Evolutionary conservation across 495 filamentous ascomycete species (phyloP).

Genomic region (Cercophora scortea): DNA sequence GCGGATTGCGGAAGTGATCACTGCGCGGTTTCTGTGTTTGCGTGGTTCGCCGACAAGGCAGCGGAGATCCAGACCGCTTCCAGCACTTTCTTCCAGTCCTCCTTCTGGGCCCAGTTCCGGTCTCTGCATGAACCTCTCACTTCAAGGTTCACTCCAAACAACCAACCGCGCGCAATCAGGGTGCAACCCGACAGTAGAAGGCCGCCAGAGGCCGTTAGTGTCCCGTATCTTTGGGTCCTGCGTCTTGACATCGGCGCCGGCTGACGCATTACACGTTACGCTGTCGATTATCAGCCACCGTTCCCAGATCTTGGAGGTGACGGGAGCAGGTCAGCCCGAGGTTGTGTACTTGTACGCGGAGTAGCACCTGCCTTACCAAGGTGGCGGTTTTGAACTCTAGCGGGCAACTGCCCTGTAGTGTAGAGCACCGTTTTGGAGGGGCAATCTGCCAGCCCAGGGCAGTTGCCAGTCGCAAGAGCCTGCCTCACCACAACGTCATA

Average conservation of each 20-base stretch:
- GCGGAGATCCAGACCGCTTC: not conserved
- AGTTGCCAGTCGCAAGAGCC: not conserved
- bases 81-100: not conserved
- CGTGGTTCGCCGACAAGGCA: not conserved
- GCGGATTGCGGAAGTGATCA: not conserved
- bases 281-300: too few species aligned
- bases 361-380: not conserved
- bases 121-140: not conserved
- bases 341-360: slow-evolving; percentile 1
- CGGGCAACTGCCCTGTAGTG: not conserved
- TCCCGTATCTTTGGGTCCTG: not conserved
- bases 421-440: slow-evolving; percentile 1
- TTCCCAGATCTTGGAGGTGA: not conserved
- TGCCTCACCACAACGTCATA: slow-evolving; percentile 11
- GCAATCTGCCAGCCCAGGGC: not conserved
- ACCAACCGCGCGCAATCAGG: not conserved
- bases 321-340: not conserved
- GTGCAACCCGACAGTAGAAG: not conserved
- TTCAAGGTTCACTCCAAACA: not conserved
- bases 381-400: not conserved
- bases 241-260: too few species aligned
- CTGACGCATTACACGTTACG: too few species aligned
- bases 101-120: not conserved
- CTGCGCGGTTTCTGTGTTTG: too few species aligned
- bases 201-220: not conserved